Evolutionary conservation across 164 flowering plant genomes (phyloP).

Genomic region (Hamamelis virginiana): DNA sequence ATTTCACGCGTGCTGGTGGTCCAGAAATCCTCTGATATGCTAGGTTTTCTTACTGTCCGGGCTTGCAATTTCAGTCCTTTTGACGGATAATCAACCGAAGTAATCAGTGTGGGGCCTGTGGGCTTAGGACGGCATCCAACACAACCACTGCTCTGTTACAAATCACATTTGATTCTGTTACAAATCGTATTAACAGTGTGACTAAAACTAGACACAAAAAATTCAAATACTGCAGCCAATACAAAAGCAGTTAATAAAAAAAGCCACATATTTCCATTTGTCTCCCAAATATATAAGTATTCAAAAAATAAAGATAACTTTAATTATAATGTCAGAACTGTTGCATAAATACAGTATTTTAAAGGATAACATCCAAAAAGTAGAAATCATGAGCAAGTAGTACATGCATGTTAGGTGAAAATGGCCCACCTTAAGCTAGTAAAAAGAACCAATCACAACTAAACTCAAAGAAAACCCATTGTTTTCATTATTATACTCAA

Average conservation of each 20-base stretch:
- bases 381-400: too few species aligned
- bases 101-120: conserved; percentile 17
- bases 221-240: neutral
- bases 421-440: too few species aligned
- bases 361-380: too few species aligned
- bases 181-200: conserved; percentile 11
- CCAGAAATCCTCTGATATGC: conserved; percentile 46
- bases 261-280: neutral
- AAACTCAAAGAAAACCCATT: too few species aligned
- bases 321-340: too few species aligned
- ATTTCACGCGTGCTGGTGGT: conserved; percentile 48
- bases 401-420: too few species aligned
- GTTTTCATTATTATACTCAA: too few species aligned
- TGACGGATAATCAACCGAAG: conserved; percentile 18
- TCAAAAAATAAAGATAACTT: too few species aligned
- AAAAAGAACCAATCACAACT: too few species aligned
- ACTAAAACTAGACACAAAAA: neutral
- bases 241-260: neutral
- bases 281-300: too few species aligned
- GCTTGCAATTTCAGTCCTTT: conserved; percentile 16
- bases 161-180: conserved; percentile 17
- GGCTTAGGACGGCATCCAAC: conserved; percentile 33
- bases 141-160: conserved; percentile 62
- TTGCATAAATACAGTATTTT: too few species aligned
- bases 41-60: conserved; percentile 22